Base-by-base conservation (phyloP, 768 basidiomycete species). In the Phlebiopsis flavidoalba region DNA sequence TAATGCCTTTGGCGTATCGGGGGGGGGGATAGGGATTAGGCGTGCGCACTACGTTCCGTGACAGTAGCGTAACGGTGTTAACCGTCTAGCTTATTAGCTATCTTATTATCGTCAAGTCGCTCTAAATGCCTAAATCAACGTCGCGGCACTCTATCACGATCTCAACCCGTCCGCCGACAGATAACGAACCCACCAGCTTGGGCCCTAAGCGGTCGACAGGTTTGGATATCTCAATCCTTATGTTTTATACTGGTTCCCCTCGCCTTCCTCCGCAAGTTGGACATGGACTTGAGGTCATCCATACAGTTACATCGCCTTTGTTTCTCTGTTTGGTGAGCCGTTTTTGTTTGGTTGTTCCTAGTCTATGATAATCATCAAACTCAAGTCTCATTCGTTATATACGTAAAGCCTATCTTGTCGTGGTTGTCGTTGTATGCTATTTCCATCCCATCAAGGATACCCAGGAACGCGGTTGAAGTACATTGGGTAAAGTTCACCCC, bases 1-100 rank as follows among this genome's bases (percentile, higher is more conserved):
- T 71, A 98, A 71, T 98, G 96, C 72, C n/a, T 97, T 97, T 70
- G 96, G 96, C 19, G 96, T 98, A 3, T 93, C 92, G 36, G n/a
- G n/a, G n/a, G n/a, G n/a, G n/a, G n/a, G n/a, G n/a, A n/a, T n/a
- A n/a, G n/a, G n/a, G n/a, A 87, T 95, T 66, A 94, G 93, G 83
- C n/a, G n/a, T 93, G 74, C 50, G 82, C 66, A 57, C 50, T 36
- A 33, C 11, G 19, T 11, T 10, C n/a, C 24, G 48, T 15, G 21
- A 57, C 56, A 24, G 12, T 47, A 24, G n/a, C 14, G 4, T 11
- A 35, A 11, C 31, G 11, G 31, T 58, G n/a, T 40, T 22, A 11
- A 19, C 14, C 24, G 3, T 24, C 43, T 55, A n/a, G 12, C 8
- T 19, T 26, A 2, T 49, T 66, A 93, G 91, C 70, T 93, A 94